Percentiles rank a stretch among this genome's conserved stretches.
These are phyloP conservation scores for Leptographium galeiforme DNA, from an alignment of 2,329 filamentous ascomycete species.

Conservation along the genomic window DNA sequence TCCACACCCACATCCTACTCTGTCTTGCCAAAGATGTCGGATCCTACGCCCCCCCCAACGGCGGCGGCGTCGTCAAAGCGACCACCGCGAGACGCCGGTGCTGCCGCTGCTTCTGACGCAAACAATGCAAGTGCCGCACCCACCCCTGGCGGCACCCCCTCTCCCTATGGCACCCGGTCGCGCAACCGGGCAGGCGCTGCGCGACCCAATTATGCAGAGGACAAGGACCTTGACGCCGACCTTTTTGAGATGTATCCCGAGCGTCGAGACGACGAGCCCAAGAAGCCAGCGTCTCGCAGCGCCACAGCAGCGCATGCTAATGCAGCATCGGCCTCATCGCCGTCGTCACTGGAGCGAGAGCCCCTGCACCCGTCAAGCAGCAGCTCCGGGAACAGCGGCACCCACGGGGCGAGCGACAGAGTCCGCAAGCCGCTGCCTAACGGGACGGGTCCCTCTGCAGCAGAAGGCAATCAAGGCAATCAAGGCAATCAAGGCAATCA, in stretches of 20 bases:
- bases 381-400: neutral
- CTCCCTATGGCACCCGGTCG: slow-evolving; percentile 83
- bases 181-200: slow-evolving; percentile 71
- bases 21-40: slow-evolving; percentile 19
- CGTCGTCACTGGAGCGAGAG: slow-evolving; percentile 6
- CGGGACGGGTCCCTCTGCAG: slow-evolving; percentile 13
- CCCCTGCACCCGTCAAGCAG: slow-evolving; percentile 6
- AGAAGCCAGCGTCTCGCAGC: slow-evolving; percentile 35
- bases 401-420: slow-evolving; percentile 2
- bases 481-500: slow-evolving; percentile 10
- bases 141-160: slow-evolving; percentile 29
- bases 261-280: slow-evolving; percentile 41
- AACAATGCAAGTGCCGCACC: slow-evolving; percentile 1
- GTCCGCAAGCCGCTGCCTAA: slow-evolving; percentile 10
- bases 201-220: slow-evolving; percentile 90
- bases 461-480: slow-evolving; percentile 13
- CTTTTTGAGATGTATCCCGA: slow-evolving; percentile 54
- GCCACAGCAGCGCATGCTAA: slow-evolving; percentile 2
- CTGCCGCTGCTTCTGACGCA: neutral
- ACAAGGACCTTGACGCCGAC: slow-evolving; percentile 80
- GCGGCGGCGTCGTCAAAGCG: slow-evolving; percentile 30
- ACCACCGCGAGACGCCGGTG: slow-evolving; percentile 26
- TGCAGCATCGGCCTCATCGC: neutral
- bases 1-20: slow-evolving; percentile 15
- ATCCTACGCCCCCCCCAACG: slow-evolving; percentile 15